Evolutionary conservation across 805 yeast species (phyloP).

Genomic region (Candida quercuum): DNA sequence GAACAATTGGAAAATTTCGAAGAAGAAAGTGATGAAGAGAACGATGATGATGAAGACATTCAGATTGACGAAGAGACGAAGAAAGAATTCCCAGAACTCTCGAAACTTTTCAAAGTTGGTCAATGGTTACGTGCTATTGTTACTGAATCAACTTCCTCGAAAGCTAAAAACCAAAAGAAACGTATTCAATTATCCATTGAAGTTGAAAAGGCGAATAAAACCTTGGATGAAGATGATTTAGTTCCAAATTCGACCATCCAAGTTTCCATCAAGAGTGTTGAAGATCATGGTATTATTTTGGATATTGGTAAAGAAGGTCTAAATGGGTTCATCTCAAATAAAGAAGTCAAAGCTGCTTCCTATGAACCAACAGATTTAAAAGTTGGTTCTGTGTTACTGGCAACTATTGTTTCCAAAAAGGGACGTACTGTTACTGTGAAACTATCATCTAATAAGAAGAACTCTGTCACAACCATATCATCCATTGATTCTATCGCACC

Average conservation of each 20-base stretch:
- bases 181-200: conserved; percentile 68
- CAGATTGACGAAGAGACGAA: too few species aligned
- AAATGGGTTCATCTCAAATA: conserved; percentile 72
- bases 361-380: conserved; percentile 31
- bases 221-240: conserved; percentile 60
- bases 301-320: conserved; percentile 56
- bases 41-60: conserved; percentile 31
- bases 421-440: conserved; percentile 57
- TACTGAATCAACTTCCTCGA: conserved; percentile 43
- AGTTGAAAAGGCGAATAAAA: conserved; percentile 64
- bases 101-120: conserved; percentile 56
- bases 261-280: conserved; percentile 70
- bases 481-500: conserved; percentile 81
- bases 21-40: conserved; percentile 38
- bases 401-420: conserved; percentile 47
- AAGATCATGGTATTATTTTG: conserved; percentile 87
- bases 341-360: conserved; percentile 45
- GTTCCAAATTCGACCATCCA: conserved; percentile 61
- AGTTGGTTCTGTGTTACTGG: conserved; percentile 68
- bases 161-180: conserved; percentile 39
- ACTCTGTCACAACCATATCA: conserved; percentile 49
- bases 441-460: conserved; percentile 39
- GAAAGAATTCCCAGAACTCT: conserved; percentile 56
- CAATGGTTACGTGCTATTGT: conserved; percentile 85
- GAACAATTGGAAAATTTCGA: conserved; percentile 47